Conservation (phyloP, 805 yeast genomes). For the Grigorovia jiainica region DNA sequence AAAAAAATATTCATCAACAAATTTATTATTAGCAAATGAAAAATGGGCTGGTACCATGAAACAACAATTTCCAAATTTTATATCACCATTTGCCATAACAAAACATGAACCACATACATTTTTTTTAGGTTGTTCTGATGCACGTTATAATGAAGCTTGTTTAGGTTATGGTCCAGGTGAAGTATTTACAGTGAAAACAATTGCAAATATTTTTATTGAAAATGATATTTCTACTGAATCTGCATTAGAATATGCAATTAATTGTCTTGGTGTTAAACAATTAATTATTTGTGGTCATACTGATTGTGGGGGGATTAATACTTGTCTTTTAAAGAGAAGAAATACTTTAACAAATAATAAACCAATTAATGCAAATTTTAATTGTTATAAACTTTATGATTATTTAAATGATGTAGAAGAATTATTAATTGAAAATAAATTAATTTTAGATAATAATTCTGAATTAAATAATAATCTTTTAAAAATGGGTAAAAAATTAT, state of each 20-base stretch:
- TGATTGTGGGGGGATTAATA: slow-evolving; percentile 90
- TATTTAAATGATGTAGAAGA: slow-evolving; percentile 59
- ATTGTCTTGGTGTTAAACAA: slow-evolving; percentile 69
- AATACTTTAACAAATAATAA: slow-evolving; percentile 21
- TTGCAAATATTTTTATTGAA: slow-evolving; percentile 64
- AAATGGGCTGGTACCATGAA: slow-evolving; percentile 38
- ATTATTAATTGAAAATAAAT: slow-evolving; percentile 41
- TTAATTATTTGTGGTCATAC: slow-evolving; percentile 89
- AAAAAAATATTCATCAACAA: slow-evolving; percentile 1
- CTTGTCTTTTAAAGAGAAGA: slow-evolving; percentile 45
- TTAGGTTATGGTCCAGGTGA: slow-evolving; percentile 83
- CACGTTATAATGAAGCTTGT: slow-evolving; percentile 75
- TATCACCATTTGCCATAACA: slow-evolving; percentile 18
- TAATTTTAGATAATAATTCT: not conserved
- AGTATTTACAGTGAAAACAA: slow-evolving; percentile 78
- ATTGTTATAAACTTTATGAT: not conserved
- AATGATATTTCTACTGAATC: slow-evolving; percentile 68
- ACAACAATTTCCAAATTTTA: slow-evolving; percentile 44
- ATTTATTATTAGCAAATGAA: slow-evolving; percentile 33
- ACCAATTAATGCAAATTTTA: not conserved
- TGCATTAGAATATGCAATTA: slow-evolving; percentile 80
- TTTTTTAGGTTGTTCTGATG: slow-evolving; percentile 92
- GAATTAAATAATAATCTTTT: not conserved
- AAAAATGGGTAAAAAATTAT: slow-evolving; percentile 3
- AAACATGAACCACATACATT: slow-evolving; percentile 65